Evolutionary conservation across 2,329 filamentous ascomycete genomes (phyloP).

Genomic region (Cyclaneusma minus): DNA sequence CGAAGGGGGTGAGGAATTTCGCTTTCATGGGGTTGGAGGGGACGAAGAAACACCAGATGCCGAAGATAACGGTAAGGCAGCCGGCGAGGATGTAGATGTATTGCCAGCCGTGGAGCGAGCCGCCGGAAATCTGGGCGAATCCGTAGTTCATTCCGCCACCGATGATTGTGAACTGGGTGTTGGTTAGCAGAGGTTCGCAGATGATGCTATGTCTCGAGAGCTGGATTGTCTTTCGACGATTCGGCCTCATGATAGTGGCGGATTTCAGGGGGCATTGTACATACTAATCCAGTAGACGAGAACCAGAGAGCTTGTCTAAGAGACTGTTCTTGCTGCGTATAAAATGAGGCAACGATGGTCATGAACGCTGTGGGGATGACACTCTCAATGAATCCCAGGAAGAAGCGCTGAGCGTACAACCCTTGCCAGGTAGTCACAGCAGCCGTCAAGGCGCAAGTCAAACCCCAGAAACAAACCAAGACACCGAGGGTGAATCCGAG

Average conservation of each 20-base stretch:
- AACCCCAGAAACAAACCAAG: conserved; percentile 49
- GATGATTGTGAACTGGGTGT: conserved; percentile 46
- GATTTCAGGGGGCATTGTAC: too few relatives aligned
- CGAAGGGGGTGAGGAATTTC: conserved; percentile 50
- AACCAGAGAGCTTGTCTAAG: conserved; percentile 55
- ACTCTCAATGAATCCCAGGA: conserved; percentile 43
- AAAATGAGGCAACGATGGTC: conserved; percentile 44
- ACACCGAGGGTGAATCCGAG: conserved; percentile 46
- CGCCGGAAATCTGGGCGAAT: conserved; percentile 44
- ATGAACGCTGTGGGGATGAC: conserved; percentile 53
- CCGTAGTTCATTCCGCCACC: conserved; percentile 51
- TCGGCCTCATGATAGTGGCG: neutral
- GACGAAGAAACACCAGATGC: conserved; percentile 45
- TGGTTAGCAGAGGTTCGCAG: too few relatives aligned
- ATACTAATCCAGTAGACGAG: conserved; percentile 30
- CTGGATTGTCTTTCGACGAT: neutral
- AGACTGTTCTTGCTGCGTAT: conserved; percentile 49
- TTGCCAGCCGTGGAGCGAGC: conserved; percentile 45
- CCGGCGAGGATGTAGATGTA: conserved; percentile 57
- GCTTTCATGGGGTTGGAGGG: conserved; percentile 51
- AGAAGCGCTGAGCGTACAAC: conserved; percentile 51
- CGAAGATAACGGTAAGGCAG: conserved; percentile 46
- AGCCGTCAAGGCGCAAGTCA: conserved; percentile 53
- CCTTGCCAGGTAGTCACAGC: conserved; percentile 47
- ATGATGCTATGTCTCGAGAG: conserved; percentile 23